These are phyloP conservation scores for Pythium sukuiense DNA, from an alignment of 352 stramenopile species.

Conservation along the genomic window DNA sequence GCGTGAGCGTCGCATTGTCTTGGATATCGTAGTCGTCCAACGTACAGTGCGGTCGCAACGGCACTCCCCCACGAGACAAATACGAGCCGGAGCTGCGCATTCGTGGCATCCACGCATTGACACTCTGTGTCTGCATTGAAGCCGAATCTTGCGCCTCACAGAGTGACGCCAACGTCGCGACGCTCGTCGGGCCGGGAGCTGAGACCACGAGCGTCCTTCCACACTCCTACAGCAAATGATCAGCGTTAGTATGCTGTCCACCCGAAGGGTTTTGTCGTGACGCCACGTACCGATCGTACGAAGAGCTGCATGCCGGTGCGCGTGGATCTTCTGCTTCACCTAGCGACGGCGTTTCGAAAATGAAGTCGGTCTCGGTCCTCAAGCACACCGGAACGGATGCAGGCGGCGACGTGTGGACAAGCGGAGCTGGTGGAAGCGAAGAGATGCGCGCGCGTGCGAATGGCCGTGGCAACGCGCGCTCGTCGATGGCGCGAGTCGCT, in stretches of 20 bases:
- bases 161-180: conserved; percentile 39
- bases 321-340: not conserved
- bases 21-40: conserved; percentile 70
- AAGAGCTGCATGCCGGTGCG: conserved; percentile 61
- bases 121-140: conserved; percentile 12
- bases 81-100: conserved; percentile 27
- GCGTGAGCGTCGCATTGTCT: conserved; percentile 61
- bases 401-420: not conserved
- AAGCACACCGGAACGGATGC: not conserved
- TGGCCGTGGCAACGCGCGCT: conserved; percentile 7
- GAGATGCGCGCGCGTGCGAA: not conserved
- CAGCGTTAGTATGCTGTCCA: not conserved
- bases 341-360: not conserved
- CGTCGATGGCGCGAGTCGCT: conserved; percentile 10
- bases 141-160: not conserved
- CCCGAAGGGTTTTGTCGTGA: not conserved
- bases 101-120: not conserved
- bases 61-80: conserved; percentile 62
- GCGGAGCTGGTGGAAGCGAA: not conserved
- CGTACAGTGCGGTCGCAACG: conserved; percentile 44
- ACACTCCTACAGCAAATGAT: conserved; percentile 31
- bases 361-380: not conserved
- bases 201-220: conserved; percentile 42
- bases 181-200: conserved; percentile 32
- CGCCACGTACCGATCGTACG: conserved; percentile 46